A percentile compares a stretch with the other conserved stretches of the same genome.
Conservation (phyloP, 2,329 filamentous ascomycete species). For the Camptophora hylomeconis region DNA sequence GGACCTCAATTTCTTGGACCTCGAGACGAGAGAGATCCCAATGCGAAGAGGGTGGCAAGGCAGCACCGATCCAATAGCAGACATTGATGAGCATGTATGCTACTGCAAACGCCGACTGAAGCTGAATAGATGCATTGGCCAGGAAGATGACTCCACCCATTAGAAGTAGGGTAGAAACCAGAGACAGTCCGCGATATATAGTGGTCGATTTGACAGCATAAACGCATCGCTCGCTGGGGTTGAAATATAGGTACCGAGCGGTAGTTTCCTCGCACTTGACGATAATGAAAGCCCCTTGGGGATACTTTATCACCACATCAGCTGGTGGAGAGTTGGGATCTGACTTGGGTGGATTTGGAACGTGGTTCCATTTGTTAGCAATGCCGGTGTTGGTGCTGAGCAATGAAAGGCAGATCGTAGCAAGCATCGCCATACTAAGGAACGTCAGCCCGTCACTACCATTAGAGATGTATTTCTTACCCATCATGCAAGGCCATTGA, state of each 20-base stretch:
- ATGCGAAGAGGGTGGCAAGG: conserved; percentile 31
- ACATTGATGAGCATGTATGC: conserved; percentile 38
- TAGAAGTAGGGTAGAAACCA: conserved; percentile 37
- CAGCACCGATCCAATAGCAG: conserved; percentile 39
- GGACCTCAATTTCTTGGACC: conserved; percentile 19
- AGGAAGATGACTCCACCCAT: conserved; percentile 41
- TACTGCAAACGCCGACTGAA: conserved; percentile 37
- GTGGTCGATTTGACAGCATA: conserved; percentile 29
- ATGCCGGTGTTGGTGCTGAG: conserved; percentile 37
- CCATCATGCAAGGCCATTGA: conserved; percentile 34
- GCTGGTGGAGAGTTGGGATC: conserved; percentile 24
- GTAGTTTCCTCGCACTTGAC: conserved; percentile 37
- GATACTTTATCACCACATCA: conserved; percentile 38
- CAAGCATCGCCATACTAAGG: conserved; percentile 34
- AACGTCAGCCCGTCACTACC: background rate
- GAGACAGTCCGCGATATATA: conserved; percentile 33
- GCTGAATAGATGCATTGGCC: conserved; percentile 34
- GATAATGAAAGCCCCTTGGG: conserved; percentile 37
- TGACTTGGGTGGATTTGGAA: conserved; percentile 26
- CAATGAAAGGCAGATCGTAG: conserved; percentile 34
- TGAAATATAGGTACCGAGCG: conserved; percentile 39
- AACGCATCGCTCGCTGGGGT: conserved; percentile 34
- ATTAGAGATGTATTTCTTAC: conserved; percentile 3
- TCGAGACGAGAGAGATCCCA: conserved; percentile 36
- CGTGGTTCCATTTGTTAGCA: conserved; percentile 37